Conservation (phyloP, 164 flowering plant genomes). For the Dillenia suffruticosa region DNA sequence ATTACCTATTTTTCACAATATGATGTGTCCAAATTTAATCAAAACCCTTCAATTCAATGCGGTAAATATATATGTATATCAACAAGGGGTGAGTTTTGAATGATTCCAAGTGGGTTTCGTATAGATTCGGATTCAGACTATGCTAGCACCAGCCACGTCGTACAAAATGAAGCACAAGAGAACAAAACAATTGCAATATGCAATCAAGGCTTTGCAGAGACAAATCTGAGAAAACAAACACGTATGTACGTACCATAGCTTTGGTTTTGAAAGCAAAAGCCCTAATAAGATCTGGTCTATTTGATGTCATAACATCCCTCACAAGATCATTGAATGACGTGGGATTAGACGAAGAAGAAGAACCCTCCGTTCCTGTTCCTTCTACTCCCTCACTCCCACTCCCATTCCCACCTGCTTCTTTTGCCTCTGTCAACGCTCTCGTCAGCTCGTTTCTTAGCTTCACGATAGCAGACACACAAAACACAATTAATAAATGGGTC, state of each 20-base stretch:
- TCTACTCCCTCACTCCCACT: constrained; percentile 5
- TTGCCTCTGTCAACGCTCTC: constrained; percentile 47
- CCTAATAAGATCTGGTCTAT: constrained; percentile 43
- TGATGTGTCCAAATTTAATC: too few species aligned
- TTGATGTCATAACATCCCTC: constrained; percentile 36
- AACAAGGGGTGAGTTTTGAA: too few species aligned
- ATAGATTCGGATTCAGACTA: too few species aligned
- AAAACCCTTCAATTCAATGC: too few species aligned
- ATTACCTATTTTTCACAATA: too few species aligned
- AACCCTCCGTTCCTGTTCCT: constrained; percentile 16
- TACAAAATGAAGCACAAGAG: too few species aligned
- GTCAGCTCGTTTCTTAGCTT: constrained; percentile 50
- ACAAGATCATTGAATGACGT: constrained; percentile 56
- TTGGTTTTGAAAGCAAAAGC: constrained; percentile 58
- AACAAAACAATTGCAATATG: too few species aligned
- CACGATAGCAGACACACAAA: constrained; percentile 6
- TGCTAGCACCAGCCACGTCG: too few species aligned
- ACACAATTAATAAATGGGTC: background rate
- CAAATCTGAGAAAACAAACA: too few species aligned
- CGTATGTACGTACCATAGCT: constrained; percentile 41
- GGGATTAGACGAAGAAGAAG: constrained; percentile 5
- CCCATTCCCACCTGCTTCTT: constrained; percentile 8
- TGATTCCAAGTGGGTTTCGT: too few species aligned
- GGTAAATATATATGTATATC: too few species aligned
- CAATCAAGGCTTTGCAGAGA: too few species aligned